phyloP scores from a whole-genome alignment of 176 grass and related monocot species.

The Luzula sylvatica region DNA sequence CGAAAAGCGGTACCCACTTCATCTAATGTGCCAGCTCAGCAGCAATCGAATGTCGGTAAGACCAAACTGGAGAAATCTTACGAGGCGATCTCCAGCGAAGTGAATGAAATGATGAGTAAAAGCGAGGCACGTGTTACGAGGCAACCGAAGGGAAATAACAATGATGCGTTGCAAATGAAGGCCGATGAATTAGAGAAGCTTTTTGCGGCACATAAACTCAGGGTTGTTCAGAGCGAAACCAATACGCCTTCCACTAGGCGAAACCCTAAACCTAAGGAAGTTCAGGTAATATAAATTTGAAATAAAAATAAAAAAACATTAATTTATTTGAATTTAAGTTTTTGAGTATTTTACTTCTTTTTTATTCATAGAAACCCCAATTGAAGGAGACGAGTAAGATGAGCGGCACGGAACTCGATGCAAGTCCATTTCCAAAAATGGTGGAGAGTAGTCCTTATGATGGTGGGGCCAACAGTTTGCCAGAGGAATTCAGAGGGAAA shows the following conservation, averaged over 20 bases:
- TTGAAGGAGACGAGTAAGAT: constrained; percentile 33
- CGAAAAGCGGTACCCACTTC: constrained; percentile 6
- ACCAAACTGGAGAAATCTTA: neutral
- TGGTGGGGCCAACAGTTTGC: constrained; percentile 39
- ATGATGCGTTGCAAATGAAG: constrained; percentile 77
- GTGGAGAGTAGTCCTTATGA: constrained; percentile 44
- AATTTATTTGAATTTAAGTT: neutral
- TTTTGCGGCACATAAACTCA: constrained; percentile 77
- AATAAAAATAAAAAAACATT: constrained; percentile 5
- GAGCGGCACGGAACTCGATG: constrained; percentile 32
- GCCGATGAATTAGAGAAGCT: constrained; percentile 90
- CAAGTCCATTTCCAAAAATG: constrained; percentile 63
- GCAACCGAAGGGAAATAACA: constrained; percentile 59
- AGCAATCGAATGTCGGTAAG: constrained; percentile 10
- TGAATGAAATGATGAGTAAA: constrained; percentile 2
- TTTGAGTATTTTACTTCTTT: constrained; percentile 13
- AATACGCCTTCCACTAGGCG: constrained; percentile 43
- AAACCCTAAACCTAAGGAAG: constrained; percentile 36
- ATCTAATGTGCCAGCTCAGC: constrained; percentile 1
- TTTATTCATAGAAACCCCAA: constrained; percentile 24
- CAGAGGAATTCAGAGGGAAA: constrained; percentile 79
- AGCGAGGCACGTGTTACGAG: neutral
- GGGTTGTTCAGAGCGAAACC: constrained; percentile 25
- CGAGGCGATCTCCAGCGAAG: neutral
- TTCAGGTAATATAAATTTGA: constrained; percentile 31